Base-by-base conservation (phyloP, 2,329 filamentous ascomycete genomes). In the Aureobasidium leucospermi region DNA sequence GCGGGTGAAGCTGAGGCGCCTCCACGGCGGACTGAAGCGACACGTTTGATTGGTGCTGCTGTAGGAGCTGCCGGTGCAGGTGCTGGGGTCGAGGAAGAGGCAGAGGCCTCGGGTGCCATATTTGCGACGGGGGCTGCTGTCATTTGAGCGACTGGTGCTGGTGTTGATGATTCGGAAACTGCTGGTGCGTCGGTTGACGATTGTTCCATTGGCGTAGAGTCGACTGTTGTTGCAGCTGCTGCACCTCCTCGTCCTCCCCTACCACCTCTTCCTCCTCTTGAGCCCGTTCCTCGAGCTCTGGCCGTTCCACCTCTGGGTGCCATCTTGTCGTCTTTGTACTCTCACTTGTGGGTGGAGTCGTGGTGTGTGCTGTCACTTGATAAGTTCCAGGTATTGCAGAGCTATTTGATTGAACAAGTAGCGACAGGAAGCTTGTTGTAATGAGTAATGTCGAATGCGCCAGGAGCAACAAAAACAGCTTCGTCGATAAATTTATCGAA, bases 221-320 rank as follows among this genome's bases (percentile, higher is more conserved):
- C 29, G 28, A 16, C 10, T 46, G 47, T 42, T 55, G 55, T 47
- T 16, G 46, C 32, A n/a, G 58, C 31, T 9, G 57, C 39, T 7
- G 28, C 58, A 16, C 38, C 45, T 28, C 46, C 58, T 34, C 38
- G 28, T 32, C 39, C 36, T 13, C 36, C 52, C 32, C 59, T 46
- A 9, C 59, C 51, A 15, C 60, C 42, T 39, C 61, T 34, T 15
- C 52, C 48, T 11, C 61, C 63, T 53, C 49, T 31, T 42, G 49
- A 42, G 36, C 58, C 59, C 16, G 47, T 34, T 39, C 56, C 59
- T 13, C 57, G 51, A n/a, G 60, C 60, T 59, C 55, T 39, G 16
- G 55, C 39, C 15, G 56, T 34, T 36, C 58, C 58, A 28, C 52
- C 58, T 45, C 61, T 63, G 19, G 62, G 62, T 31, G 62, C 59